Percentiles rank a stretch among this genome's conserved stretches.
phyloP scores from a whole-genome alignment of 352 stramenopile genomes.

The Thraustochytrium sp. region DNA sequence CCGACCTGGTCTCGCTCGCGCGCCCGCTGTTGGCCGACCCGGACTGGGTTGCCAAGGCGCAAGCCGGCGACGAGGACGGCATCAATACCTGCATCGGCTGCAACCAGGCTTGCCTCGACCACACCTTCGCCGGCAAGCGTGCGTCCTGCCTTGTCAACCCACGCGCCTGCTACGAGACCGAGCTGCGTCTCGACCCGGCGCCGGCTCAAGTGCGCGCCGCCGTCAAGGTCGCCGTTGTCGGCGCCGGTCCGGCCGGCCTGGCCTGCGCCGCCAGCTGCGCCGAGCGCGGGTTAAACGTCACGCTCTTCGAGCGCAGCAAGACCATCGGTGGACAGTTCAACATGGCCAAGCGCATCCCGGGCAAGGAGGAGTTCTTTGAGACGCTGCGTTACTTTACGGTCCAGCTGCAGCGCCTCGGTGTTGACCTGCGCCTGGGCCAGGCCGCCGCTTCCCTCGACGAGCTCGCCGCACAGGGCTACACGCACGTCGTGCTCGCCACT shows the following conservation, averaged over 20 bases:
- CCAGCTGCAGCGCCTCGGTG: constrained; percentile 70
- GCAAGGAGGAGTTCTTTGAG: constrained; percentile 97
- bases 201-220: constrained; percentile 45
- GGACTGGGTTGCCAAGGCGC: constrained; percentile 84
- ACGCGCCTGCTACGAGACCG: constrained; percentile 84
- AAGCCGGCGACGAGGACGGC: constrained; percentile 73
- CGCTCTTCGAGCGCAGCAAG: constrained; percentile 79
- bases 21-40: constrained; percentile 89
- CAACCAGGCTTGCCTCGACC: constrained; percentile 89
- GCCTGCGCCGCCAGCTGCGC: constrained; percentile 77
- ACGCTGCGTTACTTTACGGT: constrained; percentile 89
- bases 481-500: constrained; percentile 91
- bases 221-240: constrained; percentile 78
- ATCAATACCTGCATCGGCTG: constrained; percentile 98
- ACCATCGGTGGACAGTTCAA: constrained; percentile 91
- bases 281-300: constrained; percentile 81
- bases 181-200: constrained; percentile 60
- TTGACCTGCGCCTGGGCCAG: constrained; percentile 68
- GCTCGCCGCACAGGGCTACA: constrained; percentile 57
- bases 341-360: constrained; percentile 90
- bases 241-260: constrained; percentile 84
- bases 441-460: constrained; percentile 56
- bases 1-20: constrained; percentile 76
- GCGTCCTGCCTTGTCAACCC: constrained; percentile 94
- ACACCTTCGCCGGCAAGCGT: constrained; percentile 89